Evolutionary conservation across 2,329 filamentous ascomycete species (phyloP), one percentile per base, ranked within the genome.

Genomic region (Mollisiaceae sp.): DNA sequence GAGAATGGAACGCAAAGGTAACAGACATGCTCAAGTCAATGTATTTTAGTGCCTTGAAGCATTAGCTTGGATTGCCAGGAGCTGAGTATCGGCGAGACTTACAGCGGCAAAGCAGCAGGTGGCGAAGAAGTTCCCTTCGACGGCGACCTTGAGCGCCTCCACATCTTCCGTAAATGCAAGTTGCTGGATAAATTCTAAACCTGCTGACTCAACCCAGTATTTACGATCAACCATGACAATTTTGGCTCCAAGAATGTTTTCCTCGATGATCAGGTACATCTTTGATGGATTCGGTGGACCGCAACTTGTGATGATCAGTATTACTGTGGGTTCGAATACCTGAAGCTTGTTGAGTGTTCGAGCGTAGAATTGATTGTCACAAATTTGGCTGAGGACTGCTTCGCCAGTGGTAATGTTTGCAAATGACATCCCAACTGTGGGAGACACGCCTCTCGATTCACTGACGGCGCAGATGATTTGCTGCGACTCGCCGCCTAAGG

Each of bases 321-420:
- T 91, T 69, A 90, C 88, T 1, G 89, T 91, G 0, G 94, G 94
- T 27, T 90, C 86, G 71, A 92, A 91, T 27, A 97, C 88, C 60
- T 87, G 86, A 39, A 98, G 84, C 76, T 97, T 97, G 77, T 97
- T 92, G 36, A 97, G 82, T 0, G 93, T 97, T 74, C 89, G 90
- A 64, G 93, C 89, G 75, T 97, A 98, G 39, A 93, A 96, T 76
- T 97, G 93, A 64, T 90, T 96, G 77, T 98, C 94, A 74, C 91
- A 93, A 69, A 98, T 94, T 74, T 97, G 93, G 74, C 92, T 96
- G 45, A 98, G 83, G 35, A 93, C 87, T 18, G 88, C 91, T 78
- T 97, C 93, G 45, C 91, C 91, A 2, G 92, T 94, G 50, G 92
- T 89, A 2, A 96, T 82, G 74, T 98, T 96, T 74, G 97, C 83